A percentile compares a stretch with the other conserved stretches of the same genome.
These are phyloP conservation scores for Yamadazyma songkhlaensis DNA, from an alignment of 1,139 yeast genomes.

Conservation along the genomic window DNA sequence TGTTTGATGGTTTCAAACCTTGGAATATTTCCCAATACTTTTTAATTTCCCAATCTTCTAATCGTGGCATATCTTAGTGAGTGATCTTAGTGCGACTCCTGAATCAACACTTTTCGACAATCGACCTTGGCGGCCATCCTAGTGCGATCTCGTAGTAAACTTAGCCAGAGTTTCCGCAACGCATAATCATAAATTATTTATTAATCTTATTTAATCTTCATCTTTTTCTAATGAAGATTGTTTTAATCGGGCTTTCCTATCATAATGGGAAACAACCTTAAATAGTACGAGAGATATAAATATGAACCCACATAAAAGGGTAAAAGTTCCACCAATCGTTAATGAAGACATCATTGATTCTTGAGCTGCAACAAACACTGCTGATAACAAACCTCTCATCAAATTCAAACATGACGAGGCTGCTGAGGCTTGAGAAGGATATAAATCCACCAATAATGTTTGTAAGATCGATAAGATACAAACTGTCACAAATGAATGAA, in stretches of 20 bases:
- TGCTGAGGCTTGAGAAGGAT: constrained; percentile 27
- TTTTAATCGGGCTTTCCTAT: too few relatives aligned
- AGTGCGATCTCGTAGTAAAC: too few relatives aligned
- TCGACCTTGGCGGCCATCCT: too few relatives aligned
- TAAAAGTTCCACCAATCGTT: constrained; percentile 64
- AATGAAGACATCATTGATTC: constrained; percentile 51
- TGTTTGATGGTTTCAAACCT: constrained; percentile 77
- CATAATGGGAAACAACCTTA: constrained; percentile 3
- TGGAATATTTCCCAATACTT: constrained; percentile 97
- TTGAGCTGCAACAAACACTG: constrained; percentile 61
- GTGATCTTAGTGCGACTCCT: constrained; percentile 1
- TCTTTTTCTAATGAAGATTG: too few relatives aligned
- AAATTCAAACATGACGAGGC: constrained; percentile 31
- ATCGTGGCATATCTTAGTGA: constrained; percentile 49
- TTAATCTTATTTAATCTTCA: too few relatives aligned
- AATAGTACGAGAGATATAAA: constrained; percentile 6
- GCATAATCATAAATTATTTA: too few relatives aligned
- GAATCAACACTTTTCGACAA: not conserved
- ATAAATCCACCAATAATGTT: constrained; percentile 29
- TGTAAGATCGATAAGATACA: constrained; percentile 23
- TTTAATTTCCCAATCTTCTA: constrained; percentile 92
- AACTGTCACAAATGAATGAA: constrained; percentile 37
- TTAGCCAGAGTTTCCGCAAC: too few relatives aligned
- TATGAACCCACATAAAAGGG: constrained; percentile 43
- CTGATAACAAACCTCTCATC: constrained; percentile 47